phyloP scores from a whole-genome alignment of 2,329 filamentous ascomycete species.

The Fusarium napiforme region DNA sequence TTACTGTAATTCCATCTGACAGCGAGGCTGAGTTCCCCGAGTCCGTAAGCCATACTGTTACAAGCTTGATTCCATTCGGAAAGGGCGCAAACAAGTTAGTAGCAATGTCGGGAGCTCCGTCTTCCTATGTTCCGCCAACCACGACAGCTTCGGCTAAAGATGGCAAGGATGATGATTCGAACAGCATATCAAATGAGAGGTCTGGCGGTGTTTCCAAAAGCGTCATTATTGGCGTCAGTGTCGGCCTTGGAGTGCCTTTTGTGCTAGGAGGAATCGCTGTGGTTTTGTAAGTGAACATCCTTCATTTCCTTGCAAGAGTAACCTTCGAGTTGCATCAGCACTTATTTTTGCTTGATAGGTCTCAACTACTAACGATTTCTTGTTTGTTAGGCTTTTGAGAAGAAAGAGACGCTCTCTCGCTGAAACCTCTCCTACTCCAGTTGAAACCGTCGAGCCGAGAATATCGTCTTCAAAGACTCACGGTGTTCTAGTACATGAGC shows the following conservation, averaged over 20 bases:
- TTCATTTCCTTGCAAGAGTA: fast-evolving
- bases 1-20: conserved; percentile 54
- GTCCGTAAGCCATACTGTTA: neutral
- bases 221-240: conserved; percentile 59
- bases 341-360: too few species aligned
- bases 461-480: too few species aligned
- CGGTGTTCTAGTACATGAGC: too few species aligned
- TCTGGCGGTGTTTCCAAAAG: conserved; percentile 54
- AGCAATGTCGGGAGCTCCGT: conserved; percentile 53
- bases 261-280: conserved; percentile 47
- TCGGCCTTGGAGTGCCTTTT: conserved; percentile 58
- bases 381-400: too few species aligned
- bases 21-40: conserved; percentile 7
- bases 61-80: conserved; percentile 54
- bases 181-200: conserved; percentile 22
- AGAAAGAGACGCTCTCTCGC: too few species aligned
- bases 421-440: too few species aligned
- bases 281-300: conserved; percentile 41
- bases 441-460: too few species aligned
- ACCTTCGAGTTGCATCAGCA: too few species aligned
- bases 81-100: conserved; percentile 45
- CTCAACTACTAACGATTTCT: too few species aligned
- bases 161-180: conserved; percentile 14
- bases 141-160: neutral
- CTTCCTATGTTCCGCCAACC: conserved; percentile 46